Base-by-base conservation (phyloP, 345 rosid species). In the Laguncularia racemosa region DNA sequence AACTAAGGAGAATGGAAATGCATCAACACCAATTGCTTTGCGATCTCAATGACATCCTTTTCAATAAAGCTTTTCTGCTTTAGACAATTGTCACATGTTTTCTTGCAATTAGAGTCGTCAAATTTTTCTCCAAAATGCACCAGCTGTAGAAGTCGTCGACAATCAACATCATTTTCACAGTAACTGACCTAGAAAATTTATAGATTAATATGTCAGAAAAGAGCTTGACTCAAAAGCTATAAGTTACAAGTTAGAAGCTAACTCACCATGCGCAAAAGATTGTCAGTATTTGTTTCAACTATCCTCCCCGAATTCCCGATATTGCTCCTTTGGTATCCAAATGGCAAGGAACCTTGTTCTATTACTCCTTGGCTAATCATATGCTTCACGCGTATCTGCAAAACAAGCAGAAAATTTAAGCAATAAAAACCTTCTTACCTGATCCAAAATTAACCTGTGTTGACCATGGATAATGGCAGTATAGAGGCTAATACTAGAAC, bases 41-140 rank as follows among this genome's bases (percentile, higher is more conserved):
- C 88, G 14, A 70, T 76, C 72, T 70, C 71, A 52, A 92, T 93
- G 65, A 85, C 99, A 71, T 93, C 96, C 78, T 84, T 93, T 62
- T 89, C 97, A 63, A 82, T 61, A 53, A 78, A 79, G 56, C 71
- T 68, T 76, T 67, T 86, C 53, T 60, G 58, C 68, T 76, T 89
- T 67, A 76, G 76, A 67, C 99, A 93, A 71, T 89, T 93, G 66
- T 93, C 99, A 68, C 97, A 89, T 33, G 99, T 89, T 38, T 73
- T 85, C 59, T 71, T 54, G 70, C 99, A 93, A 78, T 83, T 84
- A 16, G 75, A 71, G 54, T 80, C 50, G 66, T 85, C 81, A 63
- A 93, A 93, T 48, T 87, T 89, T 67, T 93, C 99, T 59, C 99
- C 99, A 49, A 93, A 87, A 80, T 93, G 99, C 53, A 82, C 67